Conservation (phyloP, 202 grass and related monocot species). For the Saccharum hybrid region DNA sequence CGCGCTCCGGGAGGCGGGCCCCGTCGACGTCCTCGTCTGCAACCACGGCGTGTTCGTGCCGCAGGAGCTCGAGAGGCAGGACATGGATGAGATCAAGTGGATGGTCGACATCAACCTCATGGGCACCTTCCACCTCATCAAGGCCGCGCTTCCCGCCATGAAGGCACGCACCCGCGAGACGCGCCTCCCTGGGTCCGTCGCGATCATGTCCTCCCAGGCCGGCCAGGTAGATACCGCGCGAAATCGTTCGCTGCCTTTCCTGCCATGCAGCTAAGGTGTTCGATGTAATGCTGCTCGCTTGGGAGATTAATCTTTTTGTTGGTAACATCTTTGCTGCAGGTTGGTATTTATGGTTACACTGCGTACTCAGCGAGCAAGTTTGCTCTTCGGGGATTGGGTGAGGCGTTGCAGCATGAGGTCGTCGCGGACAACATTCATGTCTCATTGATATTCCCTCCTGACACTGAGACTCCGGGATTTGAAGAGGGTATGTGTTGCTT, state of each 20-base stretch:
- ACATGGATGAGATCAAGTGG: conserved; percentile 72
- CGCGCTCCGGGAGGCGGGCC: conserved; percentile 55
- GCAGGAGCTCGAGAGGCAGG: conserved; percentile 81
- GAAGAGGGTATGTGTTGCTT: conserved; percentile 56
- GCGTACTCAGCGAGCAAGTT: conserved; percentile 93
- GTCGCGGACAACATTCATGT: conserved; percentile 72
- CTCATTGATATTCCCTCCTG: conserved; percentile 84
- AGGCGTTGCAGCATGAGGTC: conserved; percentile 87
- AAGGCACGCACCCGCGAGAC: conserved; percentile 60
- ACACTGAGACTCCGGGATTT: conserved; percentile 84
- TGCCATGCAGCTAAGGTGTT: conserved; percentile 27
- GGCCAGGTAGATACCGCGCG: conserved; percentile 53
- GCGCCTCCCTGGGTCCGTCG: conserved; percentile 64
- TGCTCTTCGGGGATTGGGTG: conserved; percentile 70
- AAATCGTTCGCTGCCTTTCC: not conserved
- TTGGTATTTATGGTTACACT: conserved; percentile 86
- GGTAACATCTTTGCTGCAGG: conserved; percentile 44
- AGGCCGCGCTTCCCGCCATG: conserved; percentile 80
- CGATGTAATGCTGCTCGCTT: conserved; percentile 15
- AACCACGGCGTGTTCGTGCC: conserved; percentile 89
- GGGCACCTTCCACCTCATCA: conserved; percentile 89
- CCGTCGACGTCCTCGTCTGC: conserved; percentile 82
- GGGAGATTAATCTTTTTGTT: conserved; percentile 1
- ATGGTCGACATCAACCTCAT: conserved; percentile 95
- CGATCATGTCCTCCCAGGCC: conserved; percentile 93